These are phyloP conservation scores for Citrullus colocynthis DNA, from an alignment of 306 rosid genomes.

Conservation along the genomic window DNA sequence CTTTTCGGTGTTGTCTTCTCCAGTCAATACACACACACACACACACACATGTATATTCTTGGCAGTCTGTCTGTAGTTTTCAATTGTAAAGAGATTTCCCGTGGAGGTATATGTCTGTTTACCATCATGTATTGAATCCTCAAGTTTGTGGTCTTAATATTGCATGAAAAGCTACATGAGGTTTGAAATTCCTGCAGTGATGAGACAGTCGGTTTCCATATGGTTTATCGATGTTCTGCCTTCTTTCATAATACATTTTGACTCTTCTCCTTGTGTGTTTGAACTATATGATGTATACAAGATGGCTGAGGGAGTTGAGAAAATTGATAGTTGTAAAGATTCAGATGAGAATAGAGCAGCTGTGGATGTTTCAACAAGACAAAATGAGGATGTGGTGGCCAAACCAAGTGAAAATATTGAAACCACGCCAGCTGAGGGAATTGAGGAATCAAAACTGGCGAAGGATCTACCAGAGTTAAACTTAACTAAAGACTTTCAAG, in stretches of 20 bases:
- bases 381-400: not conserved
- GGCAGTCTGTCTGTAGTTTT: not conserved
- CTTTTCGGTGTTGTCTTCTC: not conserved
- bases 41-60: too few relatives aligned
- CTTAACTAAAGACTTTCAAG: slow-evolving; percentile 41
- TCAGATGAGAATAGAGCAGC: slow-evolving; percentile 24
- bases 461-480: slow-evolving; percentile 22
- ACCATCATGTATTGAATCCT: not conserved
- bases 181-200: not conserved
- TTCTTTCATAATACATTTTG: not conserved
- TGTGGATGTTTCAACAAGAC: slow-evolving; percentile 16
- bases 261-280: not conserved
- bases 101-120: not conserved
- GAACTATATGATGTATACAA: slow-evolving; percentile 6
- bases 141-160: not conserved
- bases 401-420: slow-evolving; percentile 3
- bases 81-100: not conserved
- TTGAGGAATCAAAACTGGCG: slow-evolving; percentile 21
- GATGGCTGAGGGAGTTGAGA: slow-evolving; percentile 41
- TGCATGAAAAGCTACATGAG: not conserved
- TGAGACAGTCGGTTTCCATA: not conserved
- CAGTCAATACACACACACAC: not conserved
- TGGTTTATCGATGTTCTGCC: not conserved
- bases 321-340: slow-evolving; percentile 26
- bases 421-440: slow-evolving; percentile 11